These are phyloP conservation scores for Boletellus ananiceps DNA, from an alignment of 768 basidiomycete genomes.

Conservation along the genomic window DNA sequence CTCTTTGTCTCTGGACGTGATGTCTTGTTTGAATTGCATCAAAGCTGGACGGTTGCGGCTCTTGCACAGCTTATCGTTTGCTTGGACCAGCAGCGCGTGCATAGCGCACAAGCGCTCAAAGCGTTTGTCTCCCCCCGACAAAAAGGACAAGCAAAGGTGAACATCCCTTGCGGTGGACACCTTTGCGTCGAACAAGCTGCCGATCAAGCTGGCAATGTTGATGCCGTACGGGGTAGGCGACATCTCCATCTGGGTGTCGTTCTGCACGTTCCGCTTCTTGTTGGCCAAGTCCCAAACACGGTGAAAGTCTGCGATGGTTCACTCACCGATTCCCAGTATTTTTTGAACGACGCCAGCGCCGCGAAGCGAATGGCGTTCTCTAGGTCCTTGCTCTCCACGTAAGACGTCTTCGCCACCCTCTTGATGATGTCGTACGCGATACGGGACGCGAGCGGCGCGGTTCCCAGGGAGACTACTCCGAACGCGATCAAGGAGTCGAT, in stretches of 20 bases:
- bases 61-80: conserved; percentile 32
- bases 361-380: conserved; percentile 11
- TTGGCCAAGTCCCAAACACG: neutral
- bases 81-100: conserved; percentile 32
- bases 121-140: conserved; percentile 17
- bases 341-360: conserved; percentile 14
- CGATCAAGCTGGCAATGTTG: conserved; percentile 31
- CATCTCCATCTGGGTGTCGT: conserved; percentile 7
- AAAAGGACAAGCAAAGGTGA: conserved; percentile 25
- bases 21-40: conserved; percentile 14
- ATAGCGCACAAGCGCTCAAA: conserved; percentile 32
- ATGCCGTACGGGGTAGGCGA: conserved; percentile 17
- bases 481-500: conserved; percentile 16
- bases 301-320: neutral
- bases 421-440: conserved; percentile 10
- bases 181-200: conserved; percentile 28
- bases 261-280: conserved; percentile 5
- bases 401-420: conserved; percentile 6
- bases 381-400: conserved; percentile 9
- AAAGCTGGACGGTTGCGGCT: conserved; percentile 16
- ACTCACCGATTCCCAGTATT: conserved; percentile 16
- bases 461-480: conserved; percentile 9
- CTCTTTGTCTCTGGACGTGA: conserved; percentile 9
- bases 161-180: conserved; percentile 26
- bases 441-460: conserved; percentile 13